These are phyloP conservation scores for Sporothrix curviconia DNA, from an alignment of 2,329 filamentous ascomycete species.

Conservation along the genomic window DNA sequence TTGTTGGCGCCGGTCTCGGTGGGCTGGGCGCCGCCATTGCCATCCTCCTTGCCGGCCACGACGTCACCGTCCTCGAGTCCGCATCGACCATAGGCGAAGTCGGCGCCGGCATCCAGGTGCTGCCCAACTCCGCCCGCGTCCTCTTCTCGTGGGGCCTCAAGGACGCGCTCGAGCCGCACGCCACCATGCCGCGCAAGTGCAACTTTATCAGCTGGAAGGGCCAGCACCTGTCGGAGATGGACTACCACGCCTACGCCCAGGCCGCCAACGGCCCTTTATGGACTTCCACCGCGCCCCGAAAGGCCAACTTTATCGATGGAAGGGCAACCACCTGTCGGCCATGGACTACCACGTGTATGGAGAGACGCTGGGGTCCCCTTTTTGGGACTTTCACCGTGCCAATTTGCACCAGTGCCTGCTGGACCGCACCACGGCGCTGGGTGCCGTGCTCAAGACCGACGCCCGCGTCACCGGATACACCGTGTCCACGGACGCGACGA, in stretches of 20 bases:
- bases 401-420: conserved; percentile 28
- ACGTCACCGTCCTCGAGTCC: conserved; percentile 15
- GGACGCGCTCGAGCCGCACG: conserved; percentile 9
- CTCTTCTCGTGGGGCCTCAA: conserved; percentile 26
- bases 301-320: too few relatives aligned
- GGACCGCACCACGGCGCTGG: conserved; percentile 23
- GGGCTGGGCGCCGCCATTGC: conserved; percentile 17
- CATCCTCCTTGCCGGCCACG: conserved; percentile 16
- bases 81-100: conserved; percentile 15
- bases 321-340: too few relatives aligned
- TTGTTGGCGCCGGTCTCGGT: too few relatives aligned
- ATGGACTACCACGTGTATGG: too few relatives aligned
- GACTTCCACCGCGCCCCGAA: conserved; percentile 30
- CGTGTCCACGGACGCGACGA: conserved; percentile 18
- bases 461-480: conserved; percentile 24
- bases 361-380: too few relatives aligned
- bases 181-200: conserved; percentile 14
- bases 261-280: conserved; percentile 28
- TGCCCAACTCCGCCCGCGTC: conserved; percentile 28
- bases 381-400: too few relatives aligned
- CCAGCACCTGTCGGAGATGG: conserved; percentile 14
- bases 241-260: conserved; percentile 11
- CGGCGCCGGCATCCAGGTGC: too few relatives aligned
- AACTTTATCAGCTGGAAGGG: conserved; percentile 19
- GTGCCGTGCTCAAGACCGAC: conserved; percentile 22